Evolutionary conservation across 2,329 filamentous ascomycete species (phyloP).

Genomic region (Gyromitra esculenta): DNA sequence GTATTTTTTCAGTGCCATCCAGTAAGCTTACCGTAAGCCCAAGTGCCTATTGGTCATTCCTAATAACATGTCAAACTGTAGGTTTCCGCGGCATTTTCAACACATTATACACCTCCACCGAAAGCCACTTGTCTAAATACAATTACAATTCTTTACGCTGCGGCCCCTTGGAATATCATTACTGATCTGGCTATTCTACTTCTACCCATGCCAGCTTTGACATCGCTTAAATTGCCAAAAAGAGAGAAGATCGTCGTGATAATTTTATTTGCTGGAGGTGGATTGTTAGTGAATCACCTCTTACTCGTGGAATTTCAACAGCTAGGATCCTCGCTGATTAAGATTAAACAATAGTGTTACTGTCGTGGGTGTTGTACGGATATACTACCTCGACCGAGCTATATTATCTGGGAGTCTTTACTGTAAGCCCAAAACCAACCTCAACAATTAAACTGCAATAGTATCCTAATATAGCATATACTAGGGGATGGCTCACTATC

Average conservation of each 20-base stretch:
- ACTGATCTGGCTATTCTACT: constrained; percentile 89
- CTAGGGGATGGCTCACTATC: constrained; percentile 77
- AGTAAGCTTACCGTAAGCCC: constrained; percentile 68
- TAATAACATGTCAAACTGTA: constrained; percentile 39
- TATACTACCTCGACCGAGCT: constrained; percentile 87
- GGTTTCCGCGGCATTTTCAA: constrained; percentile 33
- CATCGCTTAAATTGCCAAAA: constrained; percentile 81
- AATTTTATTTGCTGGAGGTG: constrained; percentile 83
- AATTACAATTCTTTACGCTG: constrained; percentile 73
- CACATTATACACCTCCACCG: not conserved
- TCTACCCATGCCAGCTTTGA: constrained; percentile 86
- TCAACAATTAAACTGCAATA: not conserved
- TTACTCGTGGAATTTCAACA: not conserved
- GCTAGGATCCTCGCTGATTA: not conserved
- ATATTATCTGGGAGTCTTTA: constrained; percentile 59
- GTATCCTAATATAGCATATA: not conserved
- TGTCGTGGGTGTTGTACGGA: constrained; percentile 85
- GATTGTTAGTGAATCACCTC: constrained; percentile 75
- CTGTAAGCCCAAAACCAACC: constrained; percentile 5
- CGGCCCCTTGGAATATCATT: constrained; percentile 89
- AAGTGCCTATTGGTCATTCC: constrained; percentile 22
- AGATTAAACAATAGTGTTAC: not conserved
- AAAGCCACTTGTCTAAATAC: constrained; percentile 68
- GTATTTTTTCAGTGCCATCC: constrained; percentile 89
- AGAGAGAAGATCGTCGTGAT: constrained; percentile 90